These are phyloP conservation scores for Cerrena zonata DNA, from an alignment of 1,284 basidiomycete genomes.

Conservation along the genomic window DNA sequence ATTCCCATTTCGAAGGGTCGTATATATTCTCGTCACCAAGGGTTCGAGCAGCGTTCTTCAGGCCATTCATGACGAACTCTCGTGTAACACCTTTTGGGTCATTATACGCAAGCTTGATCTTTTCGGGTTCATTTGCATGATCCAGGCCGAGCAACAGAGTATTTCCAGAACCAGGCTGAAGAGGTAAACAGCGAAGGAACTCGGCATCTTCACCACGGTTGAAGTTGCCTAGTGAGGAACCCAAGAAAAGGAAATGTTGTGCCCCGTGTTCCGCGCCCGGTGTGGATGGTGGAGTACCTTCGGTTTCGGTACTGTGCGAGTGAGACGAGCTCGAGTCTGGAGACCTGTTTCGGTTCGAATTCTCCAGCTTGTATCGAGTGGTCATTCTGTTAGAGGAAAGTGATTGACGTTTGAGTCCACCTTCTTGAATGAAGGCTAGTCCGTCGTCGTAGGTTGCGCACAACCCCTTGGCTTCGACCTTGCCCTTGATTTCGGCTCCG, in stretches of 20 bases:
- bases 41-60: conserved; percentile 56
- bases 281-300: conserved; percentile 35
- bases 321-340: conserved; percentile 28
- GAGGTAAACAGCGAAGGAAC: conserved; percentile 77
- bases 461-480: conserved; percentile 74
- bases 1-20: conserved; percentile 72
- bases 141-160: conserved; percentile 82
- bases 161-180: conserved; percentile 67
- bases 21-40: conserved; percentile 63
- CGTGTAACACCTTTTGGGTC: conserved; percentile 75
- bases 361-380: conserved; percentile 16
- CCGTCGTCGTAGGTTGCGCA: conserved; percentile 89
- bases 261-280: conserved; percentile 39
- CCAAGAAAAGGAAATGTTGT: conserved; percentile 86
- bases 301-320: conserved; percentile 21
- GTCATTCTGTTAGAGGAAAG: conserved; percentile 10
- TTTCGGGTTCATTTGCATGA: conserved; percentile 62
- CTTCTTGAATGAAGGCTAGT: conserved; percentile 57
- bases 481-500: conserved; percentile 61
- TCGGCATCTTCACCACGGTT: conserved; percentile 62
- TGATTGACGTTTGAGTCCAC: conserved; percentile 41
- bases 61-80: conserved; percentile 87
- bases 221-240: conserved; percentile 93
- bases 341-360: conserved; percentile 17
- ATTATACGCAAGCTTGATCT: conserved; percentile 80